Evolutionary conservation across 2,329 filamentous ascomycete genomes (phyloP), one percentile per base, ranked within the genome.

Genomic region (Pseudogymnoascus verrucosus): DNA sequence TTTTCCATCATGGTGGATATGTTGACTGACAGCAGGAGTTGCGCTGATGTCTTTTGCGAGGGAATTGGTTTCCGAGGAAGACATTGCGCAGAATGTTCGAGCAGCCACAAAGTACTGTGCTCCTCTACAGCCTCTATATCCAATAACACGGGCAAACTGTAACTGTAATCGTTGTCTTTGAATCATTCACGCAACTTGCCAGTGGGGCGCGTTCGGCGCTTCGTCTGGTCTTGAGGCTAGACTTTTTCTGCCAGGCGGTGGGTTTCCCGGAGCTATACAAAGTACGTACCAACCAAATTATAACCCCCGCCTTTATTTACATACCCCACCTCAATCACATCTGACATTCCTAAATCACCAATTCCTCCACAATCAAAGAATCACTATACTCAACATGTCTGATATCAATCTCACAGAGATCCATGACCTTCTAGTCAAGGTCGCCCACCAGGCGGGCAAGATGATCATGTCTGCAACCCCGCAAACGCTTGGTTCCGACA

Each of bases 401-500:
- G 77, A 80, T 62, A 75, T 87, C 68, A 79, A 89, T 70, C 77
- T 88, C 61, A 79, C 86, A 71, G 80, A 82, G 61, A 79, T 89
- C 66, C 85, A 84, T 68, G 83, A 88, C 74, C 81, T 81, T 61
- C 77, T 89, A 67, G 74, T 88, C 69, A 72, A 76, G 61, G 76
- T 88, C 64, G 86, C 86, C 71, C 80, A 83, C 66, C 82, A 84
- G 74, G 86, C 86, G n/a, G 86, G 86, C 68, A 74, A 76, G 64
- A 87, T 86, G 82, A 88, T 89, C 68, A 74, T 85, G 61, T 77
- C 78, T 1, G 85, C 86, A 36, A 85, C 86, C 67, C 84, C 85
- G 0, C 80, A 80, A 51, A 79, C 82, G 68, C 80, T 85, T 44
- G 78, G 79, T 62, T 80, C 79, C 12, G 84, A 79, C 60, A 86